Base-by-base conservation (phyloP, 2,329 filamentous ascomycete species). In the Trichoderma hamatum region DNA sequence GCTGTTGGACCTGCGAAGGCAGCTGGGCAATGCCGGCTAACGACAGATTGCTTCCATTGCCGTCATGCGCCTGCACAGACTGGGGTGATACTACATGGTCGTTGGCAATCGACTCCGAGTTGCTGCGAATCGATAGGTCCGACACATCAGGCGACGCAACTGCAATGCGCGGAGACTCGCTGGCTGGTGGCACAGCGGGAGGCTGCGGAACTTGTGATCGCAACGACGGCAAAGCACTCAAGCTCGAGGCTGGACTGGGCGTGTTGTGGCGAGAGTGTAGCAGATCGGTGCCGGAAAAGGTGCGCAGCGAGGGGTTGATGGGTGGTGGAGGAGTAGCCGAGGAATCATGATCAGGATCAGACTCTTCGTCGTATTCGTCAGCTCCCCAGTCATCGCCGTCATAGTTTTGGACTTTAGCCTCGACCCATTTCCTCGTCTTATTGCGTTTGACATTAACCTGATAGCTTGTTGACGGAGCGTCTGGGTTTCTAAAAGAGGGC, bases 371-470 rank as follows among this genome's bases (percentile, higher is more conserved):
- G 66, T 89, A 86, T n/a, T 90, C 87, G 43, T 90, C 89, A 68
- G 85, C 91, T 43, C 93, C 95, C 94, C 95, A 97, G 76, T 97
- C 95, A 75, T 96, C 94, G 72, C 94, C 95, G 75, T 95, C 94
- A 76, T 98, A 98, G 76, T 89, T 92, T 74, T 92, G 90, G 69
- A 89, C 85, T 79, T 94, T 95, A 43, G 95, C 95, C 75, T 97
- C 91, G 46, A 95, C 91, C 95, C 95, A 98, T 86, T 97, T 97
- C 81, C 90, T 92, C 67, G 94, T 97, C 82, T 97, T 97, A 68
- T 89, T 87, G 71, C 95, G 90, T 80, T 92, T 95, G 60, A 97
- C 90, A 78, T 97, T 96, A 63, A 93, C 88, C 78, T 92, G 91
- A 81, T 94, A 97, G 30, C 80, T 78, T 66, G 73, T 76, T 24